A percentile compares a stretch with the other conserved stretches of the same genome.
Evolutionary conservation across 805 yeast species (phyloP).

Genomic region (Cyberlindnera lachancei): DNA sequence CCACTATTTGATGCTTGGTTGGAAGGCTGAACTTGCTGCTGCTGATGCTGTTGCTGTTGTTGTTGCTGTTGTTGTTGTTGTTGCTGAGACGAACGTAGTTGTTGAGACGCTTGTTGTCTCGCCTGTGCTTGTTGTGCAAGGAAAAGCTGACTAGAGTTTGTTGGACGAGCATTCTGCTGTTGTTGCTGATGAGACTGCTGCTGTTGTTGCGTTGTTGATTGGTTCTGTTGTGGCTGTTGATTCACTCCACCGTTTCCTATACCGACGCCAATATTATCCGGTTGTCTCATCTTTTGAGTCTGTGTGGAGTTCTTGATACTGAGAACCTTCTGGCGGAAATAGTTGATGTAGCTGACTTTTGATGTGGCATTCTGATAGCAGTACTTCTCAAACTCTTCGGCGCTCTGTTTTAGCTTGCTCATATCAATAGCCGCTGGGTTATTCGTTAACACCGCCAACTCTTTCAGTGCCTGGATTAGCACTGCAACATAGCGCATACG

Average conservation of each 20-base stretch:
- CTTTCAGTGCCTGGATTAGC: constrained; percentile 18
- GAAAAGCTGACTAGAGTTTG: constrained; percentile 27
- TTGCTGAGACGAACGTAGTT: constrained; percentile 24
- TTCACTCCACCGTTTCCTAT: constrained; percentile 4
- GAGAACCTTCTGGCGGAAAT: constrained; percentile 26
- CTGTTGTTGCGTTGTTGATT: constrained; percentile 3
- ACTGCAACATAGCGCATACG: constrained; percentile 19
- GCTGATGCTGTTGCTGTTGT: constrained; percentile 20
- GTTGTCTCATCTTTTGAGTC: constrained; percentile 28
- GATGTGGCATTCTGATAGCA: constrained; percentile 52
- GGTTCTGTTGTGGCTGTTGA: constrained; percentile 5
- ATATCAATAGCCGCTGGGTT: constrained; percentile 22
- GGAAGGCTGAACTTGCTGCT: constrained; percentile 7
- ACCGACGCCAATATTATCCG: constrained; percentile 20
- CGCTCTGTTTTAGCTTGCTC: constrained; percentile 43
- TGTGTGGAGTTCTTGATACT: constrained; percentile 18
- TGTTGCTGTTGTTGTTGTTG: constrained; percentile 18
- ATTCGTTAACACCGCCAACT: constrained; percentile 14
- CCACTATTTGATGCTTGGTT: neutral
- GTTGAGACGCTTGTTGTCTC: constrained; percentile 41
- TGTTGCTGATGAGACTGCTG: constrained; percentile 3
- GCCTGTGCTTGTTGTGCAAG: constrained; percentile 44
- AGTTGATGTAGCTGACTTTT: constrained; percentile 50
- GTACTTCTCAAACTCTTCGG: constrained; percentile 65
- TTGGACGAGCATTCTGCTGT: constrained; percentile 14